Percentiles rank a stretch among this genome's conserved stretches.
These are phyloP conservation scores for Colletotrichum musae DNA, from an alignment of 2,329 filamentous ascomycete species.

Conservation along the genomic window DNA sequence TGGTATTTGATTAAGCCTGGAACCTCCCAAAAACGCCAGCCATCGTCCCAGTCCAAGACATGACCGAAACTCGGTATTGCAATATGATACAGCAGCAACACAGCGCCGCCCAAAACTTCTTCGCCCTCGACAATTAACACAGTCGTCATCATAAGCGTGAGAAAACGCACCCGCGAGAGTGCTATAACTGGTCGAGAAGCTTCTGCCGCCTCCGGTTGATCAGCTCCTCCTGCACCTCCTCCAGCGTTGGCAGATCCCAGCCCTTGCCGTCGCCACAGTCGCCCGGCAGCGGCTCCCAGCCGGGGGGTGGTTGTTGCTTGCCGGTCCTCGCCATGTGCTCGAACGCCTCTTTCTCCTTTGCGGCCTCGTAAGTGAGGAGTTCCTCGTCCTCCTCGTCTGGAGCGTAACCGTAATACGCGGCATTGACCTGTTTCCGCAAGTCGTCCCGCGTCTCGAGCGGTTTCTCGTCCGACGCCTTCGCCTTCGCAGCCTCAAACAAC, in stretches of 20 bases:
- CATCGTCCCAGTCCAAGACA: constrained; percentile 27
- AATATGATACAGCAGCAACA: constrained; percentile 32
- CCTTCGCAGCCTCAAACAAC: constrained; percentile 83
- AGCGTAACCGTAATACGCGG: constrained; percentile 95
- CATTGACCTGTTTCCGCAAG: constrained; percentile 84
- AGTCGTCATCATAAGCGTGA: constrained; percentile 17
- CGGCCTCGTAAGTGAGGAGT: constrained; percentile 83
- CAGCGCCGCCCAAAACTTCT: background rate
- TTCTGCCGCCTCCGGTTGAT: constrained; percentile 87
- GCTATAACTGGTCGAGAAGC: constrained; percentile 83
- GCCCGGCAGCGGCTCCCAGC: constrained; percentile 90
- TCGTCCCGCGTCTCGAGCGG: constrained; percentile 78
- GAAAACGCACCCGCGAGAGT: background rate
- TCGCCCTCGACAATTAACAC: background rate
- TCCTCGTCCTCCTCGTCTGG: constrained; percentile 91
- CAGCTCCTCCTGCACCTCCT: constrained; percentile 95
- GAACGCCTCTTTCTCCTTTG: constrained; percentile 86
- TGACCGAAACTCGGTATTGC: constrained; percentile 26
- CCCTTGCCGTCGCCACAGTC: constrained; percentile 85
- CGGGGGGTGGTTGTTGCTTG: constrained; percentile 70
- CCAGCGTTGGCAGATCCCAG: constrained; percentile 88
- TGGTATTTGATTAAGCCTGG: constrained; percentile 36
- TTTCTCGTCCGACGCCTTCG: constrained; percentile 70
- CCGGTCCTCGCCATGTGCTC: constrained; percentile 75
- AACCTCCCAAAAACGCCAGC: constrained; percentile 33